Percentiles rank a stretch among this genome's conserved stretches.
phyloP scores from a whole-genome alignment of 2,329 filamentous ascomycete species.

The Fusarium pseudocircinatum region DNA sequence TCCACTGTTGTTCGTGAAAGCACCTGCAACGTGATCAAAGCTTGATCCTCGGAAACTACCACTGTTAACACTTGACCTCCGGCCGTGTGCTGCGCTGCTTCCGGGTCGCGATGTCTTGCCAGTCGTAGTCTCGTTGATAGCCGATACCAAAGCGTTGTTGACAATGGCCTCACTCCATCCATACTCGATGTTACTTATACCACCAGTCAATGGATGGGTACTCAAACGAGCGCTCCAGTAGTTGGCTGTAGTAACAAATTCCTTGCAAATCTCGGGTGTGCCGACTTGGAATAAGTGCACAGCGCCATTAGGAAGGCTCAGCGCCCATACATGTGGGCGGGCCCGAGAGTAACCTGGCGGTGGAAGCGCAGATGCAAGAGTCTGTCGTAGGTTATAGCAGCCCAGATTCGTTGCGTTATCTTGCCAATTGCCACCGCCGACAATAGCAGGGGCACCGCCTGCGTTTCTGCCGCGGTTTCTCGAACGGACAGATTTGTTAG shows the following conservation, averaged over 20 bases:
- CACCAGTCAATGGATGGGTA: slow-evolving; percentile 91
- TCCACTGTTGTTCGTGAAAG: slow-evolving; percentile 61
- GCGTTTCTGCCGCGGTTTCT: slow-evolving; percentile 67
- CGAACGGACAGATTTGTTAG: slow-evolving; percentile 78
- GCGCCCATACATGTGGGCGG: slow-evolving; percentile 91
- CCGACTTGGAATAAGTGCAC: slow-evolving; percentile 99
- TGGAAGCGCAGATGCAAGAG: slow-evolving; percentile 88
- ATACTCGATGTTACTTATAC: slow-evolving; percentile 96
- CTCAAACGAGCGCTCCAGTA: slow-evolving; percentile 97
- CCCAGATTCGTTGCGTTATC: slow-evolving; percentile 93
- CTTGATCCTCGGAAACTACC: slow-evolving; percentile 65
- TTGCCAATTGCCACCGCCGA: slow-evolving; percentile 98
- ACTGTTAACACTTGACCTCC: slow-evolving; percentile 59
- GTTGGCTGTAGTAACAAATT: slow-evolving; percentile 94
- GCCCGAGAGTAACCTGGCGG: slow-evolving; percentile 92
- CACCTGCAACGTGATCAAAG: slow-evolving; percentile 67
- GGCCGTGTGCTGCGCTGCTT: slow-evolving; percentile 57
- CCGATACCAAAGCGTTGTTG: slow-evolving; percentile 64
- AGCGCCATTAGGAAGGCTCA: slow-evolving; percentile 90
- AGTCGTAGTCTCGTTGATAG: slow-evolving; percentile 59
- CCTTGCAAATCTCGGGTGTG: slow-evolving; percentile 91
- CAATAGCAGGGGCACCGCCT: slow-evolving; percentile 67
- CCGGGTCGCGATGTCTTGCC: slow-evolving; percentile 57
- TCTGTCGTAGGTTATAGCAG: slow-evolving; percentile 88
- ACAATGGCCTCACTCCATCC: slow-evolving; percentile 92